These are phyloP conservation scores for Cladosporium oxysporum DNA, from an alignment of 2,329 filamentous ascomycete species.

Conservation along the genomic window DNA sequence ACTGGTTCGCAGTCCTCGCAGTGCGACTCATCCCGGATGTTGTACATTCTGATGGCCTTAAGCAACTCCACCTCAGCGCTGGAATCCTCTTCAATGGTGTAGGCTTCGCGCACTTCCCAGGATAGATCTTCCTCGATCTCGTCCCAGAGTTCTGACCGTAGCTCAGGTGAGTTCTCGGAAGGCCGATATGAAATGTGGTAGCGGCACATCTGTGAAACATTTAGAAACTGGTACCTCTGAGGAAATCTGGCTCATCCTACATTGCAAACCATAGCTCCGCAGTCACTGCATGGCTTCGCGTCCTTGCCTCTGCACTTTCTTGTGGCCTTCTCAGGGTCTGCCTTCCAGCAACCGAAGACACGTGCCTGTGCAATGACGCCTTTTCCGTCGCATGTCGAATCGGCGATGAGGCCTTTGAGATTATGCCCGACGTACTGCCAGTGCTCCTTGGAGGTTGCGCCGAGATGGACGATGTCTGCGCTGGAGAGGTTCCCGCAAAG, in stretches of 20 bases:
- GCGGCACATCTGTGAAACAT: not conserved
- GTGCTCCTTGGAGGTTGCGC: conserved; percentile 20
- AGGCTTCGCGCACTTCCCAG: not conserved
- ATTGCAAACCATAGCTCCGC: conserved; percentile 23
- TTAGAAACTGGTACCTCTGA: not conserved
- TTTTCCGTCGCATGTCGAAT: not conserved
- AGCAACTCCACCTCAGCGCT: not conserved
- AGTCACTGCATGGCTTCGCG: conserved; percentile 15
- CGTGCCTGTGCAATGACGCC: not conserved
- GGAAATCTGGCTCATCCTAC: not conserved
- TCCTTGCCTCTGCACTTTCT: conserved; percentile 12
- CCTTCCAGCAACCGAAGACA: conserved; percentile 1
- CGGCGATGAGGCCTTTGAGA: not conserved
- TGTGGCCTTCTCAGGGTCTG: not conserved
- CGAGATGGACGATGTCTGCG: conserved; percentile 23
- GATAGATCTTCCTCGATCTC: not conserved
- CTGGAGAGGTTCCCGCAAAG: conserved; percentile 13
- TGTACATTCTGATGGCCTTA: not conserved
- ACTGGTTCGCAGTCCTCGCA: not conserved
- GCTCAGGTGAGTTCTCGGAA: not conserved
- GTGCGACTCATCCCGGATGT: not conserved
- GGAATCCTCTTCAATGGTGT: not conserved
- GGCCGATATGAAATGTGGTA: not conserved
- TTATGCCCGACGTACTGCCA: conserved; percentile 15
- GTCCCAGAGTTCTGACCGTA: not conserved